Base-by-base conservation (phyloP, 768 basidiomycete species). In the Tylopilus vinaceipallidus region DNA sequence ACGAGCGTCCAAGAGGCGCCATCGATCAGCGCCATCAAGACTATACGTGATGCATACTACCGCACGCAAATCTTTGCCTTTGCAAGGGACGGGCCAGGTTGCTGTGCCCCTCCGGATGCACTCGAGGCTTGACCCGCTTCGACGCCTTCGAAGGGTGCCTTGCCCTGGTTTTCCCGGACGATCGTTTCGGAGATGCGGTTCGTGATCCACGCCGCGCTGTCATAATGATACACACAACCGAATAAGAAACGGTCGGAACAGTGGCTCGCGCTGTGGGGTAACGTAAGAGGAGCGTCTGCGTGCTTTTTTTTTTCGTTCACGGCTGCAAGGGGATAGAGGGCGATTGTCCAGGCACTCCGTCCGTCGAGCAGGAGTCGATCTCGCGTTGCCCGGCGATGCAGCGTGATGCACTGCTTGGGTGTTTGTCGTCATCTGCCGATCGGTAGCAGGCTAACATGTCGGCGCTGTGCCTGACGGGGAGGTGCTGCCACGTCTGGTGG, bases 1-100 rank as follows among this genome's bases (percentile, higher is more conserved):
- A 26, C 37, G 42, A 26, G 19, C 26, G 41, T 20, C 11, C 33
- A 12, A 52, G 11, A 20, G n/a, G 30, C 36, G 33, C 19, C 11
- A 49, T 42, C 1, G 40, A 52, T 52, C 45, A 47, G 17, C n/a
- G 12, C 32, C 49, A 56, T 56, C 55, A 47, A 42, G 35, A 45
- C 24, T 9, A 29, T 22, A 38, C 27, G 45, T 54, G 48, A 33
- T 23, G 27, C 11, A n/a, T 10, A 23, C 27, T 13, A 27, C 16
- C 12, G 41, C 35, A 58, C 26, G 56, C 29, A 37, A 57, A 57
- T 57, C 56, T 58, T 57, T 57, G 23, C 56, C 45, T 45, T 47
- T 44, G 45, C 45, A 19, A 52, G 55, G 43, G 44, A 6, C 24
- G 9, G 19, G 11, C n/a, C n/a, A n/a, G n/a, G n/a, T 48, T 42